Conservation (phyloP, 306 rosid species). For the Corylus americana region DNA sequence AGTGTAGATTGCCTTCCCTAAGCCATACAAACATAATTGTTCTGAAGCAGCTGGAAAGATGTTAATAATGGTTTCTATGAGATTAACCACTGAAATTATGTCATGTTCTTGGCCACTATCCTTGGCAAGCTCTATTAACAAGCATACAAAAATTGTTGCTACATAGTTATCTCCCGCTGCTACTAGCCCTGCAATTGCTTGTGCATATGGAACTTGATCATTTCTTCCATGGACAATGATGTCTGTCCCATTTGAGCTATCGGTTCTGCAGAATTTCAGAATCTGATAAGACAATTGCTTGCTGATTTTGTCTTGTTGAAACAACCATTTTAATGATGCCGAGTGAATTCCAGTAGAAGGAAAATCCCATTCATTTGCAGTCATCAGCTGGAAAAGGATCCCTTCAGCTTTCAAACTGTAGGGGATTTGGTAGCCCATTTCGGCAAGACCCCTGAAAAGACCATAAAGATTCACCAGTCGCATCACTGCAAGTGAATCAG, state of each 20-base stretch:
- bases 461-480: conserved; percentile 75
- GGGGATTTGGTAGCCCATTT: conserved; percentile 54
- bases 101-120: conserved; percentile 60
- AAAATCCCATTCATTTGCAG: conserved; percentile 67
- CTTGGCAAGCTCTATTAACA: conserved; percentile 60
- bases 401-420: conserved; percentile 77
- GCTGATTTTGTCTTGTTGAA: conserved; percentile 74
- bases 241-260: conserved; percentile 36
- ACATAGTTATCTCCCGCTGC: conserved; percentile 65
- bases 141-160: conserved; percentile 62
- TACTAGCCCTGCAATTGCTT: conserved; percentile 69
- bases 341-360: conserved; percentile 69
- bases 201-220: conserved; percentile 39
- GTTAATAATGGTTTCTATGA: conserved; percentile 48
- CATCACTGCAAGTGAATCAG: conserved; percentile 44
- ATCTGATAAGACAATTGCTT: conserved; percentile 61
- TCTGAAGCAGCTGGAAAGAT: conserved; percentile 61
- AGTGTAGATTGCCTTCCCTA: conserved; percentile 55
- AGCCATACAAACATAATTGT: conserved; percentile 57
- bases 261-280: conserved; percentile 65
- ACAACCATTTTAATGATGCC: conserved; percentile 80
- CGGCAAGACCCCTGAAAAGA: conserved; percentile 64
- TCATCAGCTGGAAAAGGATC: conserved; percentile 62
- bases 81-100: conserved; percentile 47
- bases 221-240: conserved; percentile 34